Evolutionary conservation across 352 stramenopile species (phyloP).

Genomic region (Peronospora farinosa): DNA sequence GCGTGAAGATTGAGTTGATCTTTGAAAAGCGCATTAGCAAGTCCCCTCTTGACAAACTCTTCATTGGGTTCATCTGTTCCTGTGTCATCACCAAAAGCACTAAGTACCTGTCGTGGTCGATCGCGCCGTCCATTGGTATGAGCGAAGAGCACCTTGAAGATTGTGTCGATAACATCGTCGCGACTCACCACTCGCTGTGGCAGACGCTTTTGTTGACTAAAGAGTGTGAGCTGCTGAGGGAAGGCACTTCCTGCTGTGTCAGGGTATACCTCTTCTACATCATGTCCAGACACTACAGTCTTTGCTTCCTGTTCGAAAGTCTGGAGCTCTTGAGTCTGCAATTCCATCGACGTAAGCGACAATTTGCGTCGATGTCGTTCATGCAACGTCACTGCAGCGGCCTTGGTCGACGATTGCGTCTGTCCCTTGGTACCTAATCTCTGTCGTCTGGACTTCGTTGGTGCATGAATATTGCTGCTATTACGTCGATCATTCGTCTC

Average conservation of each 20-base stretch:
- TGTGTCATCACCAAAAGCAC: constrained; percentile 66
- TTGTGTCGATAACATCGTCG: constrained; percentile 76
- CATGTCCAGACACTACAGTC: constrained; percentile 24
- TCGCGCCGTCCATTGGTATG: constrained; percentile 29
- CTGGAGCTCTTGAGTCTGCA: constrained; percentile 1
- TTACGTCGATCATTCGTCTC: not conserved
- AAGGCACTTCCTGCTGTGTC: constrained; percentile 55
- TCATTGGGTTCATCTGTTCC: constrained; percentile 79
- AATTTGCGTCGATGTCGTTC: constrained; percentile 33
- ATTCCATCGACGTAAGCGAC: constrained; percentile 26
- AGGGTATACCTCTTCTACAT: constrained; percentile 60
- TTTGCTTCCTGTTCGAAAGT: constrained; percentile 5
- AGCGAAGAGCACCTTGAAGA: constrained; percentile 69
- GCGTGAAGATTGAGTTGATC: constrained; percentile 42
- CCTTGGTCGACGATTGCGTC: constrained; percentile 11
- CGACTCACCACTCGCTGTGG: constrained; percentile 64
- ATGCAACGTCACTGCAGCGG: constrained; percentile 13
- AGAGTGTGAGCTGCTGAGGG: constrained; percentile 59
- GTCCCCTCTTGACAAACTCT: constrained; percentile 75
- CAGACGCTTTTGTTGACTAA: constrained; percentile 77
- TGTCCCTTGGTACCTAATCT: constrained; percentile 41
- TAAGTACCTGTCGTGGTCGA: constrained; percentile 34
- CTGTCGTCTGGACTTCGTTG: constrained; percentile 40
- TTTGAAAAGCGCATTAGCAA: constrained; percentile 73
- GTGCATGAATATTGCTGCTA: constrained; percentile 7